Conservation (phyloP, 2,329 filamentous ascomycete species). For the Myriosclerotinia curreyana region DNA sequence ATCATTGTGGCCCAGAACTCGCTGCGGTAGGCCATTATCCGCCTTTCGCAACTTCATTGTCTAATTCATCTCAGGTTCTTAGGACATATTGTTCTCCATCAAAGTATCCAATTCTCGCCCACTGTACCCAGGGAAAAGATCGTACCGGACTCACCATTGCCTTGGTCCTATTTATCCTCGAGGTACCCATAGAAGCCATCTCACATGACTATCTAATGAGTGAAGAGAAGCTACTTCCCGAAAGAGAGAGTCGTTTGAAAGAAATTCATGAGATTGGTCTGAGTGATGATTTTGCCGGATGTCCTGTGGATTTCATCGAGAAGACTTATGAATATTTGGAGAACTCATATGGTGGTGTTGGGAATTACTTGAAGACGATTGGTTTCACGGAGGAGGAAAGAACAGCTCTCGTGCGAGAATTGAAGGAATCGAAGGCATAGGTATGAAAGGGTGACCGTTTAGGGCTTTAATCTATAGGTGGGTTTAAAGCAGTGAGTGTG, state of each 20-base stretch:
- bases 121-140: slow-evolving; percentile 90
- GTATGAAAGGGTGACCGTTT: neutral
- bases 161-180: slow-evolving; percentile 63
- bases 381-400: slow-evolving; percentile 50
- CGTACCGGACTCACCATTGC: slow-evolving; percentile 71
- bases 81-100: slow-evolving; percentile 46
- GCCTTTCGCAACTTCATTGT: neutral
- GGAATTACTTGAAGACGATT: slow-evolving; percentile 61
- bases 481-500: neutral
- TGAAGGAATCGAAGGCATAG: slow-evolving; percentile 5
- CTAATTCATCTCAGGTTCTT: slow-evolving; percentile 43
- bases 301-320: slow-evolving; percentile 61
- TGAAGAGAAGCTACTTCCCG: slow-evolving; percentile 56
- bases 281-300: slow-evolving; percentile 68
- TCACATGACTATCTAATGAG: slow-evolving; percentile 70
- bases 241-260: slow-evolving; percentile 59
- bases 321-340: slow-evolving; percentile 57
- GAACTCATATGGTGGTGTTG: slow-evolving; percentile 61
- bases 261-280: slow-evolving; percentile 72
- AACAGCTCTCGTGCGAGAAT: slow-evolving; percentile 20
- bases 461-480: neutral
- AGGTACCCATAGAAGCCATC: slow-evolving; percentile 57
- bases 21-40: neutral
- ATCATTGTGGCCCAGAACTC: slow-evolving; percentile 53
- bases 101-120: slow-evolving; percentile 65